A percentile compares a stretch with the other conserved stretches of the same genome.
Evolutionary conservation across 495 filamentous ascomycete species (phyloP).

Genomic region (Hyaloscypha finlandica): DNA sequence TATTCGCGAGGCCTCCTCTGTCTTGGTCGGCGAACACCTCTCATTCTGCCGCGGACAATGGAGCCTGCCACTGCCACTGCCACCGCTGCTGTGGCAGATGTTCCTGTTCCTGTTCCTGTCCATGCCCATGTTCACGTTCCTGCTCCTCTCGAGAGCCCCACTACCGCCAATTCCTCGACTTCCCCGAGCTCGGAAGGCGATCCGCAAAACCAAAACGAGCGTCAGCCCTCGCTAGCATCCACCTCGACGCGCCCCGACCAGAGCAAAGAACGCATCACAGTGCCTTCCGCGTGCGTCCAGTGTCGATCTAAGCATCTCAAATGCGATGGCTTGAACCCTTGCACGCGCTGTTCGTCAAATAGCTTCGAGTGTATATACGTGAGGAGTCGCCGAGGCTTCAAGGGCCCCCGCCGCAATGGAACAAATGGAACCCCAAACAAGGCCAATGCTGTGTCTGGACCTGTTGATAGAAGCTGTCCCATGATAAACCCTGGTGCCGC

Average conservation of each 20-base stretch:
- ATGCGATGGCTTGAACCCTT: constrained; percentile 32
- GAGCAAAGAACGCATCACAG: constrained; percentile 27
- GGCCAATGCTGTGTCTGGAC: constrained; percentile 6
- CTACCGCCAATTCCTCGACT: constrained; percentile 2
- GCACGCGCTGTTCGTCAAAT: constrained; percentile 29
- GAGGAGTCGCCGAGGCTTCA: constrained; percentile 30
- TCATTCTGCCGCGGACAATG: constrained; percentile 1
- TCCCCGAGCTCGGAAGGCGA: constrained; percentile 20
- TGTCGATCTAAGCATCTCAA: constrained; percentile 34
- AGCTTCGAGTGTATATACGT: constrained; percentile 32
- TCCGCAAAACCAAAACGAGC: constrained; percentile 20
- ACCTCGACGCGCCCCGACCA: constrained; percentile 7
- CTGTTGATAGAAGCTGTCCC: constrained; percentile 21
- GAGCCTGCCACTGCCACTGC: background rate
- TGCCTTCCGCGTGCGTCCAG: constrained; percentile 30
- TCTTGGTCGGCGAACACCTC: constrained; percentile 4
- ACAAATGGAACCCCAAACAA: constrained; percentile 25
- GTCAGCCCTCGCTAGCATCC: constrained; percentile 10
- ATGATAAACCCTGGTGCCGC: constrained; percentile 21
- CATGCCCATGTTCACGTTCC: background rate
- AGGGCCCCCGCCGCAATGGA: constrained; percentile 30
- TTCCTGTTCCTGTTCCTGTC: background rate
- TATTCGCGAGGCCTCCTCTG: background rate
- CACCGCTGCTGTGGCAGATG: background rate
- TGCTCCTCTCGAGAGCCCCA: background rate